Conservation (phyloP, 2,329 filamentous ascomycete genomes). For the Colletotrichum camelliae region DNA sequence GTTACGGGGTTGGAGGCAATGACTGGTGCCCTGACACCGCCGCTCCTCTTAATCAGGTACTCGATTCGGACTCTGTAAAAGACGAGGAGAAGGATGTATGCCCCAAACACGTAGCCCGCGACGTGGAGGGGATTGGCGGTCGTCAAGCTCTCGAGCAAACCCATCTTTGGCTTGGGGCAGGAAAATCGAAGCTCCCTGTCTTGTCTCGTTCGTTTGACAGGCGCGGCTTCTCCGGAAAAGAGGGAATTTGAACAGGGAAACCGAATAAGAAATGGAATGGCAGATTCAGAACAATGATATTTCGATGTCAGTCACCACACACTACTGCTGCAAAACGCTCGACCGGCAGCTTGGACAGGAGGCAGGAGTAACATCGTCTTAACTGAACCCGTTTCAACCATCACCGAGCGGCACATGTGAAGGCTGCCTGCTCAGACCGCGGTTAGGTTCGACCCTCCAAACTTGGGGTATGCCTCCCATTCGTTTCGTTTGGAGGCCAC, state of each 20-base stretch:
- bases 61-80: conserved; percentile 2
- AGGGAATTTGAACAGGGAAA: background rate
- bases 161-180: background rate
- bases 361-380: conserved; percentile 15
- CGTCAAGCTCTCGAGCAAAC: conserved; percentile 1
- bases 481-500: conserved; percentile 6
- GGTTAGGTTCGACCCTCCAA: conserved; percentile 4
- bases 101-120: conserved; percentile 4
- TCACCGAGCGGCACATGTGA: conserved; percentile 20
- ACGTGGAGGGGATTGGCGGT: conserved; percentile 6
- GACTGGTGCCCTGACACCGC: conserved; percentile 20
- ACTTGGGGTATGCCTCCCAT: conserved; percentile 1
- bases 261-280: background rate
- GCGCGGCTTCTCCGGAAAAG: background rate
- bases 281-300: background rate
- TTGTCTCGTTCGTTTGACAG: background rate
- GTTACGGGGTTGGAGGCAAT: conserved; percentile 22
- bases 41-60: conserved; percentile 4
- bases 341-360: background rate
- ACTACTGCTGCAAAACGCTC: background rate
- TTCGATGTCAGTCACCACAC: background rate
- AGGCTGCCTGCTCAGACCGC: conserved; percentile 2
- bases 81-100: background rate
- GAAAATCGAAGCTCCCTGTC: background rate
- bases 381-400: conserved; percentile 9